Conservation (phyloP, 345 rosid species). For the Salix dunnii region DNA sequence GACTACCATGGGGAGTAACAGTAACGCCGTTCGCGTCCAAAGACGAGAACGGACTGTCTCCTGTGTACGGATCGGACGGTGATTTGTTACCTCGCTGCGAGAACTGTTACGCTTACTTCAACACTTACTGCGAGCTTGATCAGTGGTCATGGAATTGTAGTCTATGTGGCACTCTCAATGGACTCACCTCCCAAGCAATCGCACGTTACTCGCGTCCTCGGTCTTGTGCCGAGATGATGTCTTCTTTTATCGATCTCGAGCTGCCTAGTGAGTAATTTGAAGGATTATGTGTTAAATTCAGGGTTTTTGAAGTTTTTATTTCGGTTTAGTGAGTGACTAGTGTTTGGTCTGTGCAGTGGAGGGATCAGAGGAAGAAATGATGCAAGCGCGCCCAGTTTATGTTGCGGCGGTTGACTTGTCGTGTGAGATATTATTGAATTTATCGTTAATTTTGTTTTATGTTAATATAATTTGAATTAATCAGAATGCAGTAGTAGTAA, state of each 20-base stretch:
- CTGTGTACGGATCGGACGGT: conserved; percentile 77
- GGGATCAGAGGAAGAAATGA: conserved; percentile 72
- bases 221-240: conserved; percentile 78
- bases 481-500: background rate
- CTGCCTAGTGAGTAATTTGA: conserved; percentile 50
- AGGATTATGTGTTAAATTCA: background rate
- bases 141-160: conserved; percentile 96
- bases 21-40: conserved; percentile 78
- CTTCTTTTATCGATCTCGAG: conserved; percentile 94
- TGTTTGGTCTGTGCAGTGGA: conserved; percentile 43
- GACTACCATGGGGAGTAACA: conserved; percentile 89
- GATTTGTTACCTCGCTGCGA: conserved; percentile 89
- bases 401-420: conserved; percentile 93
- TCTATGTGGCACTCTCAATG: conserved; percentile 86
- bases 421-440: conserved; percentile 44
- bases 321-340: background rate
- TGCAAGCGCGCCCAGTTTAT: conserved; percentile 83
- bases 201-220: conserved; percentile 76
- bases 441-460: background rate
- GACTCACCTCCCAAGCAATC: conserved; percentile 66
- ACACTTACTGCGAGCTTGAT: conserved; percentile 87
- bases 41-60: conserved; percentile 79
- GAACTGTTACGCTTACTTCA: conserved; percentile 90
- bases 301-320: background rate
- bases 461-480: background rate